A percentile compares a stretch with the other conserved stretches of the same genome.
phyloP scores from a whole-genome alignment of 2,329 filamentous ascomycete genomes.

The Immersiporthe knoxdaviesiana region DNA sequence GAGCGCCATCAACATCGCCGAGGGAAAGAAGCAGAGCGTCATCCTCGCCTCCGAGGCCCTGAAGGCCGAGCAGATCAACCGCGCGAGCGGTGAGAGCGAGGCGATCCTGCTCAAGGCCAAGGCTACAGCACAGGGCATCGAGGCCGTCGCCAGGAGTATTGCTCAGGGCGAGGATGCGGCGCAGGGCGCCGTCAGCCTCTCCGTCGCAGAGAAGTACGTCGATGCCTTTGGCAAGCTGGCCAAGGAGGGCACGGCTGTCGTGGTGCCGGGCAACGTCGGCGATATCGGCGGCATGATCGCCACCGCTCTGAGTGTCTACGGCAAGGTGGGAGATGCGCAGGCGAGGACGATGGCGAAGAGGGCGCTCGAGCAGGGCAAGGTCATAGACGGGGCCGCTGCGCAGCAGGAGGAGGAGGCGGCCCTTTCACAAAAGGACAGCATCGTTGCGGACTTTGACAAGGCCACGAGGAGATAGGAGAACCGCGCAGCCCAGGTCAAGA shows the following conservation, averaged over 20 bases:
- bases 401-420: slow-evolving; percentile 27
- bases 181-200: slow-evolving; percentile 81
- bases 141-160: slow-evolving; percentile 79
- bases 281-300: slow-evolving; percentile 98
- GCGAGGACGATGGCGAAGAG: slow-evolving; percentile 66
- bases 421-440: slow-evolving; percentile 32
- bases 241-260: slow-evolving; percentile 92
- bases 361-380: slow-evolving; percentile 42
- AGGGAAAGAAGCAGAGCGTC: slow-evolving; percentile 95
- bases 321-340: slow-evolving; percentile 85
- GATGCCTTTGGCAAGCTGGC: slow-evolving; percentile 88
- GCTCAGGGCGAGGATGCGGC: slow-evolving; percentile 73
- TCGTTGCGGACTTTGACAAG: slow-evolving; percentile 38
- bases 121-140: slow-evolving; percentile 87
- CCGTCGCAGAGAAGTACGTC: slow-evolving; percentile 96
- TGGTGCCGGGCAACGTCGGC: slow-evolving; percentile 95
- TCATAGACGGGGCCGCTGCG: slow-evolving; percentile 32
- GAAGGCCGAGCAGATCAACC: slow-evolving; percentile 89
- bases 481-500: not conserved
- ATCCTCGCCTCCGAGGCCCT: slow-evolving; percentile 94
- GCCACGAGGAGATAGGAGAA: slow-evolving; percentile 27
- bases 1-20: slow-evolving; percentile 97
- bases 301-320: slow-evolving; percentile 91
- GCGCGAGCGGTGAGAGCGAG: slow-evolving; percentile 88
- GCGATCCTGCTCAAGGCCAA: slow-evolving; percentile 84